Evolutionary conservation across 345 rosid species (phyloP).

Genomic region (Arabis alpina): DNA sequence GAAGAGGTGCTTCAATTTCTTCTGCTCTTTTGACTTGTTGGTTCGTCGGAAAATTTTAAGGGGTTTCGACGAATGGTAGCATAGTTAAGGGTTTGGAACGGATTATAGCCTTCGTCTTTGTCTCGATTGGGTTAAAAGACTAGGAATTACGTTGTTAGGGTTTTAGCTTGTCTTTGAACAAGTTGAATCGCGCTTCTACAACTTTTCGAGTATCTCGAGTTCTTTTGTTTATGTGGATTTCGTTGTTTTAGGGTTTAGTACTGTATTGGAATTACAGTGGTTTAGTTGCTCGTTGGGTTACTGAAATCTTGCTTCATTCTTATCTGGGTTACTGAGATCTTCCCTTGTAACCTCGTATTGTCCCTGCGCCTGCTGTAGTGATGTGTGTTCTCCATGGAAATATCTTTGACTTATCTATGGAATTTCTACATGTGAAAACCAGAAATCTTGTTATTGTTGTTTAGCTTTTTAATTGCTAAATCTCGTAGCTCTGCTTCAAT

Average conservation of each 20-base stretch:
- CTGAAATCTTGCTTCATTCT: conserved; percentile 16
- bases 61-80: conserved; percentile 1
- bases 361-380: background rate
- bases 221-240: conserved; percentile 5
- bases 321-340: background rate
- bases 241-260: conserved; percentile 20
- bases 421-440: background rate
- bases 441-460: conserved; percentile 1
- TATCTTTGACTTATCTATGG: background rate
- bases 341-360: background rate
- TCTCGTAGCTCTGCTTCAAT: conserved; percentile 2
- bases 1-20: conserved; percentile 74
- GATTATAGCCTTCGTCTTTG: conserved; percentile 10
- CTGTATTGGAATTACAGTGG: conserved; percentile 18
- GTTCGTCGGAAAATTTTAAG: conserved; percentile 2
- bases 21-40: conserved; percentile 15
- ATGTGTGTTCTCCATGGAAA: conserved; percentile 3
- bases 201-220: background rate
- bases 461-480: background rate
- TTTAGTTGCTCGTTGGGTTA: conserved; percentile 12
- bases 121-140: conserved; percentile 25
- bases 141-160: conserved; percentile 30
- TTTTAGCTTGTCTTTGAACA: background rate
- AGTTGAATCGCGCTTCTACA: background rate
- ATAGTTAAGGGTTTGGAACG: background rate